These are phyloP conservation scores for Verticillium nonalfalfae DNA, from an alignment of 2,329 filamentous ascomycete genomes.

Conservation along the genomic window DNA sequence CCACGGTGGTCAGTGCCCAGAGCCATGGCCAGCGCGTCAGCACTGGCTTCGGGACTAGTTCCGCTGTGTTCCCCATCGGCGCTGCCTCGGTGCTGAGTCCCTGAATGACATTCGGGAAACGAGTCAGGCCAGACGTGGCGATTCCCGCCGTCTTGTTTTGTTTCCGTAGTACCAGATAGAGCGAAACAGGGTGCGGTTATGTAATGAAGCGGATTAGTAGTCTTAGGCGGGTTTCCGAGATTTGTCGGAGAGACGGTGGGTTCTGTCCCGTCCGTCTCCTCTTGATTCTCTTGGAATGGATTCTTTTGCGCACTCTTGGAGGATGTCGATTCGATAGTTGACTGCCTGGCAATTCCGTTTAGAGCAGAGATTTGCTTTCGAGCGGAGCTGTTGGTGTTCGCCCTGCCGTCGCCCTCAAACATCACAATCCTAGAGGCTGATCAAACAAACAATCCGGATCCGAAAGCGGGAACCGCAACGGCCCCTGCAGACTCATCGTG, in stretches of 20 bases:
- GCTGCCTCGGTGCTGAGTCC: neutral
- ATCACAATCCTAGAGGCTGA: neutral
- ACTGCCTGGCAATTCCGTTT: neutral
- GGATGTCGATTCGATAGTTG: neutral
- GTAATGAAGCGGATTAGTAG: neutral
- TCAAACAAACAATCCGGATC: neutral
- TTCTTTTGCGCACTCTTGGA: neutral
- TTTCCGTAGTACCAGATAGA: neutral
- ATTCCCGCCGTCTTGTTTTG: neutral
- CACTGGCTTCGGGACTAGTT: neutral
- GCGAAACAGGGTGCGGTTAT: neutral
- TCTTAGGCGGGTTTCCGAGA: neutral
- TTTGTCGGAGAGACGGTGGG: neutral
- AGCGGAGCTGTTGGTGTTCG: neutral
- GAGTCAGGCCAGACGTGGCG: neutral
- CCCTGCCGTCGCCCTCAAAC: neutral
- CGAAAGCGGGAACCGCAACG: neutral
- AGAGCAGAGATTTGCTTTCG: neutral
- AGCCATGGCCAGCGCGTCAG: neutral
- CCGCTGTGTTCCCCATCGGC: neutral
- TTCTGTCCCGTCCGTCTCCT: neutral
- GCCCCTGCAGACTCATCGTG: neutral
- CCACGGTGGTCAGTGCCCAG: no score
- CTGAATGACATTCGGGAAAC: neutral
- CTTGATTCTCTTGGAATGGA: neutral